Percentiles rank a stretch among this genome's conserved stretches.
phyloP scores from a whole-genome alignment of 768 basidiomycete species.

The Saitozyma podzolica region DNA sequence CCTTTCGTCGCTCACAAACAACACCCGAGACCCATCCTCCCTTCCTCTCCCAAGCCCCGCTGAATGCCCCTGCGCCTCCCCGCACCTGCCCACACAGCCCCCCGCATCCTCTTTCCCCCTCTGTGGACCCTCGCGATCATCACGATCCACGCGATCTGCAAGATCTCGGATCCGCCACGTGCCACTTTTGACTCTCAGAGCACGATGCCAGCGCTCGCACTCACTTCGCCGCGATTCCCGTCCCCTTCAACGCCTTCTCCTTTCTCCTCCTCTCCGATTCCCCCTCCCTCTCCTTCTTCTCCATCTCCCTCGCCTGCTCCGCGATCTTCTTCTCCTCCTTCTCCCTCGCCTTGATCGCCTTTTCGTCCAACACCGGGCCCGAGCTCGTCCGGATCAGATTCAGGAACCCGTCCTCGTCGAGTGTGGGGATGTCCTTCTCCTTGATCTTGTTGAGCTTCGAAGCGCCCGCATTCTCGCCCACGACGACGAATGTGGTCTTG shows the following conservation, averaged over 20 bases:
- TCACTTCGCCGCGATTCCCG: constrained; percentile 47
- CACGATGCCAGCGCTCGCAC: constrained; percentile 11
- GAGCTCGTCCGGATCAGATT: constrained; percentile 72
- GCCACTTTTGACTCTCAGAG: too few relatives aligned
- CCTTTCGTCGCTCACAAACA: too few relatives aligned
- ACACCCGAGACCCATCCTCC: too few relatives aligned
- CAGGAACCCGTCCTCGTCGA: constrained; percentile 85
- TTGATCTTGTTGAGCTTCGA: constrained; percentile 83
- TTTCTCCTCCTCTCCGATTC: constrained; percentile 49
- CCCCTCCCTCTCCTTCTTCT: constrained; percentile 66
- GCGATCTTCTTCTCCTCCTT: constrained; percentile 78
- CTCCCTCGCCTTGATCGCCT: constrained; percentile 64
- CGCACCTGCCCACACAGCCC: too few relatives aligned
- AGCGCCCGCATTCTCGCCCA: constrained; percentile 84
- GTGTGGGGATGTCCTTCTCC: constrained; percentile 71
- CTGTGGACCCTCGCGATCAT: background rate
- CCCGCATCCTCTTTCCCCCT: background rate
- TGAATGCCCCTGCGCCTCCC: too few relatives aligned
- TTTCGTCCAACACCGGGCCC: constrained; percentile 44
- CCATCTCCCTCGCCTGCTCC: constrained; percentile 38
- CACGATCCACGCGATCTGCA: too few relatives aligned
- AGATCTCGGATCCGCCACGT: too few relatives aligned
- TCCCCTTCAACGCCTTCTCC: constrained; percentile 38
- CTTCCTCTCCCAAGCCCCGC: too few relatives aligned
- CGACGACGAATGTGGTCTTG: constrained; percentile 83